Evolutionary conservation across 192 early-diverging fungal species (phyloP).

Genomic region (Polychytrium aggregatum): DNA sequence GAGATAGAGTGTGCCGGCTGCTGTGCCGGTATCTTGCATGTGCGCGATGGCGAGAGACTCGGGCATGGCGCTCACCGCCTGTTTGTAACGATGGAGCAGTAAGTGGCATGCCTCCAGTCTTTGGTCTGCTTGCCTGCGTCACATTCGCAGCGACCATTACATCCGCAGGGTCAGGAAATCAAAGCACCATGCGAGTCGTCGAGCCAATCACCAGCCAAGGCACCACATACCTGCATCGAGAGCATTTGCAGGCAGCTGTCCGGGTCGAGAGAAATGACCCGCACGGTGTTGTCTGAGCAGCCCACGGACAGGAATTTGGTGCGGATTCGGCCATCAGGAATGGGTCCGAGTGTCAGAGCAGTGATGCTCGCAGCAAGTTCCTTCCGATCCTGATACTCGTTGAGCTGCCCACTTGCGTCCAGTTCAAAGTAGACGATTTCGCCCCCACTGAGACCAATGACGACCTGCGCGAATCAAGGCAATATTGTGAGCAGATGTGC

Average conservation of each 20-base stretch:
- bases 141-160: no score
- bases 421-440: conserved; percentile 92
- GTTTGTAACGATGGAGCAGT: conserved; percentile 4
- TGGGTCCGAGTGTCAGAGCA: conserved; percentile 65
- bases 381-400: conserved; percentile 74
- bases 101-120: no score
- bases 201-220: neutral
- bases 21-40: conserved; percentile 65
- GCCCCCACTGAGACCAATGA: conserved; percentile 70
- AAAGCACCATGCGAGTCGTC: neutral
- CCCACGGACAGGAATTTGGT: conserved; percentile 81
- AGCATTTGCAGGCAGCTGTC: conserved; percentile 64
- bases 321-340: conserved; percentile 63
- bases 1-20: conserved; percentile 54
- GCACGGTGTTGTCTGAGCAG: conserved; percentile 83
- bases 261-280: conserved; percentile 75
- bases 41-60: conserved; percentile 66
- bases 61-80: conserved; percentile 56
- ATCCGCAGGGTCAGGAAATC: conserved; percentile 5
- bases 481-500: no score
- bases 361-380: conserved; percentile 60
- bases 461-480: conserved; percentile 30
- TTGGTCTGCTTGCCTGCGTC: no score
- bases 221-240: conserved; percentile 57
- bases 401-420: conserved; percentile 65